phyloP scores from a whole-genome alignment of 768 basidiomycete species.

The Amanita exitialis region DNA sequence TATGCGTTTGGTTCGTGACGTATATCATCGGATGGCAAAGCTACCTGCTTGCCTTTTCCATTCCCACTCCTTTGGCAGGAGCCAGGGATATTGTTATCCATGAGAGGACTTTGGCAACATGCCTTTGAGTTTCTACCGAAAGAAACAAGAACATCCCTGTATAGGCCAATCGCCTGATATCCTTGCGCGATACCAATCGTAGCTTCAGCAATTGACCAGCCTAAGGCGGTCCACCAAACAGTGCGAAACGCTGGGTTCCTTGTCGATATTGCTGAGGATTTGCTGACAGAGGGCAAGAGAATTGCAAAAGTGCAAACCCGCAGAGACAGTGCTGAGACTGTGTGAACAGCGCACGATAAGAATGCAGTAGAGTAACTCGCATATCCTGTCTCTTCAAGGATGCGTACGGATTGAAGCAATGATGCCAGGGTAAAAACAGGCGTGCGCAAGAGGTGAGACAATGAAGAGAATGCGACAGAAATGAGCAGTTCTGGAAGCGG shows the following conservation, averaged over 20 bases:
- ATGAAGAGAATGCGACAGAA: constrained; percentile 50
- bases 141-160: constrained; percentile 55
- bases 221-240: constrained; percentile 73
- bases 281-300: constrained; percentile 20
- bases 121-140: not conserved
- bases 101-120: not conserved
- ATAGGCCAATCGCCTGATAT: constrained; percentile 56
- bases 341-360: constrained; percentile 35
- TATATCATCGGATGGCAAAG: not conserved
- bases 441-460: constrained; percentile 42
- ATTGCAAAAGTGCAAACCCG: constrained; percentile 46
- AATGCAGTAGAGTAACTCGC: constrained; percentile 6
- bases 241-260: constrained; percentile 46
- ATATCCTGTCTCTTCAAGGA: constrained; percentile 14
- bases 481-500: constrained; percentile 59
- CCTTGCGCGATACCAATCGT: constrained; percentile 58
- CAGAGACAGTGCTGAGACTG: constrained; percentile 39
- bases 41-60: constrained; percentile 4
- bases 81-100: not conserved
- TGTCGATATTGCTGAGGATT: constrained; percentile 41
- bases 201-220: constrained; percentile 67
- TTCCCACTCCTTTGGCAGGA: not conserved
- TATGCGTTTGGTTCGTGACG: not conserved
- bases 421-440: constrained; percentile 32
- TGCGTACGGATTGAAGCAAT: constrained; percentile 18